phyloP scores from a whole-genome alignment of 805 yeast species.

The Wickerhamomyces chambardii region DNA sequence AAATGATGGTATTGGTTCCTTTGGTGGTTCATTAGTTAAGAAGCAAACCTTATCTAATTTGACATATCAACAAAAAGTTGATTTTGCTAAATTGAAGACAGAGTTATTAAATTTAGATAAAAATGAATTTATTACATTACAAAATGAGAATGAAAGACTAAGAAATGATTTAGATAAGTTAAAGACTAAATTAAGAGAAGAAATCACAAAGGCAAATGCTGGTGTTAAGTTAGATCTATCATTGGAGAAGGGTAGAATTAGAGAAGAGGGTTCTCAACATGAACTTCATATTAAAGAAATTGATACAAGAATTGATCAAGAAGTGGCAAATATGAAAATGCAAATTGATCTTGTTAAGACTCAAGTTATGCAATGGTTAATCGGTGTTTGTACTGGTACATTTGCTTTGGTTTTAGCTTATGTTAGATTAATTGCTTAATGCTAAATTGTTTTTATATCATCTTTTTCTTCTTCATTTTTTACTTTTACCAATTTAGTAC shows the following conservation, averaged over 20 bases:
- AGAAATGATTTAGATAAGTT: conserved; percentile 80
- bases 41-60: conserved; percentile 76
- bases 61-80: conserved; percentile 94
- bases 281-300: conserved; percentile 93
- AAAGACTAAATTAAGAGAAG: conserved; percentile 80
- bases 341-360: conserved; percentile 94
- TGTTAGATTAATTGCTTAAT: conserved; percentile 64
- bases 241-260: conserved; percentile 88
- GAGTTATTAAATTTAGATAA: conserved; percentile 85
- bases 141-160: conserved; percentile 81
- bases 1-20: conserved; percentile 69
- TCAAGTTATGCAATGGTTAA: conserved; percentile 96
- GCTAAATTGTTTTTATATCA: neutral
- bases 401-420: conserved; percentile 91
- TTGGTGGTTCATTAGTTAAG: conserved; percentile 73
- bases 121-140: conserved; percentile 72
- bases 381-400: conserved; percentile 98
- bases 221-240: conserved; percentile 87
- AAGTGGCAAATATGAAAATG: conserved; percentile 87
- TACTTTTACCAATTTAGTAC: too few relatives aligned
- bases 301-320: conserved; percentile 92
- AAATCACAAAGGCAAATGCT: conserved; percentile 83
- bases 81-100: conserved; percentile 89
- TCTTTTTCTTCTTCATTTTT: too few relatives aligned
- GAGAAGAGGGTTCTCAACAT: conserved; percentile 90